Base-by-base conservation (phyloP, 352 stramenopile species). In the Globisporangium barbulae region DNA sequence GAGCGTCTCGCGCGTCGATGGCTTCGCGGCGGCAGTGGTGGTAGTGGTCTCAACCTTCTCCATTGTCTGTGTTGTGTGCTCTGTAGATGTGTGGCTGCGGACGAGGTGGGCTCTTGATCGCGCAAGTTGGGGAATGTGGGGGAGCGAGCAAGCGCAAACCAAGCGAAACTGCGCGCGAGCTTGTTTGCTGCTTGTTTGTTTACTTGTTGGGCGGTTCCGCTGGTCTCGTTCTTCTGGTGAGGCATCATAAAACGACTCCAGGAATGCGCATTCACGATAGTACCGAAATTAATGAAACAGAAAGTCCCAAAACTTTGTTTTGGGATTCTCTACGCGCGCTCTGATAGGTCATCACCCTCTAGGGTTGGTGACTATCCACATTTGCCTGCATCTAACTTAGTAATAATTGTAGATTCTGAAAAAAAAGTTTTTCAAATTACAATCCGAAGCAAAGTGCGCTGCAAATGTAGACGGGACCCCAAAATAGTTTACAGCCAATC, bases 61-160 rank as follows among this genome's bases (percentile, higher is more conserved):
- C 59, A 65, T 65, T 12, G 1, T 58, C 3, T 37, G 6, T 21
- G 45, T n/a, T 53, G 37, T 37, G 35, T 61, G 39, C 28, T 41
- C 9, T 55, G 31, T 19, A 2, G 25, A 22, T 22, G 19, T 4
- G 19, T 5, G 54, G 17, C 17, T 13, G 41, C 31, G 19, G 19
- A 19, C 35, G 48, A 54, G 25, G 25, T 37, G 48, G 37, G 58
- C 59, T 47, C 57, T 30, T 33, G 57, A 13, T 47, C 22, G 22
- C 44, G 59, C 44, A 35, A 59, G 48, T 63, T 70, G 59, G 33
- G 33, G 53, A 67, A 63, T 67, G 61, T 41, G 60, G 30, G 17
- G 37, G 5, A 31, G 47, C 19, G 45, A n/a, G 6, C 21, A 53
- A 33, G 45, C 7, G 48, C 48, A 35, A 54, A 22, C 47, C 47